Conservation (phyloP, 179 eudicot genomes). For the Beta lomatogona region DNA sequence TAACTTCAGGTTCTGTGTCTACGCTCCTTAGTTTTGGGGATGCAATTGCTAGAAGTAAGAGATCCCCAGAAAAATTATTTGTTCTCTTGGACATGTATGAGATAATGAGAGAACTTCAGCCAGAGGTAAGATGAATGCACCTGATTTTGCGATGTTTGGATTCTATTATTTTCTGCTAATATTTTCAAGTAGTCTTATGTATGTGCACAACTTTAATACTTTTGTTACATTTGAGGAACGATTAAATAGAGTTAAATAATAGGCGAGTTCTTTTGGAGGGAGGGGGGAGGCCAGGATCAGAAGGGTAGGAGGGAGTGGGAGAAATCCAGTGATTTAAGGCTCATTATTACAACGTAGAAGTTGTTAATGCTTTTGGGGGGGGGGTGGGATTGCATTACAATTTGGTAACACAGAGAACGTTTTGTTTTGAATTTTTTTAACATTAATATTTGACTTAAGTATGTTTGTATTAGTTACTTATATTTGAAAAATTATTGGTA, state of each 20-base stretch:
- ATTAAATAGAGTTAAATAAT: no score
- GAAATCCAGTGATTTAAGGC: no score
- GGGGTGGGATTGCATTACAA: no score
- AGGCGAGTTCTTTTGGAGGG: no score
- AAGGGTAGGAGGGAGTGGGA: no score
- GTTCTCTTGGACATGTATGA: constrained; percentile 94
- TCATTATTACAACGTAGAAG: no score
- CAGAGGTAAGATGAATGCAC: constrained; percentile 56
- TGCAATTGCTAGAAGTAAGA: constrained; percentile 87
- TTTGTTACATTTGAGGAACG: background rate
- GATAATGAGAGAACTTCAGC: constrained; percentile 84
- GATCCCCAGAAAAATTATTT: constrained; percentile 91
- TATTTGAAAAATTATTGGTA: background rate
- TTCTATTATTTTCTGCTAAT: background rate
- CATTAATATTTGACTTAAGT: background rate
- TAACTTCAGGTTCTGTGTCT: constrained; percentile 56
- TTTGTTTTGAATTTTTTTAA: no score
- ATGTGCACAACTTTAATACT: background rate
- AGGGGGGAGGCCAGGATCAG: no score
- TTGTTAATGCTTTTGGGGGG: no score
- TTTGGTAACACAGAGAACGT: no score
- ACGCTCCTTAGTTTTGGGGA: constrained; percentile 91
- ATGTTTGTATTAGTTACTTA: background rate
- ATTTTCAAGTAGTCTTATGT: background rate
- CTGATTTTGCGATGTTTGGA: background rate